Base-by-base conservation (phyloP, 306 rosid genomes). In the Acacia confusa region DNA sequence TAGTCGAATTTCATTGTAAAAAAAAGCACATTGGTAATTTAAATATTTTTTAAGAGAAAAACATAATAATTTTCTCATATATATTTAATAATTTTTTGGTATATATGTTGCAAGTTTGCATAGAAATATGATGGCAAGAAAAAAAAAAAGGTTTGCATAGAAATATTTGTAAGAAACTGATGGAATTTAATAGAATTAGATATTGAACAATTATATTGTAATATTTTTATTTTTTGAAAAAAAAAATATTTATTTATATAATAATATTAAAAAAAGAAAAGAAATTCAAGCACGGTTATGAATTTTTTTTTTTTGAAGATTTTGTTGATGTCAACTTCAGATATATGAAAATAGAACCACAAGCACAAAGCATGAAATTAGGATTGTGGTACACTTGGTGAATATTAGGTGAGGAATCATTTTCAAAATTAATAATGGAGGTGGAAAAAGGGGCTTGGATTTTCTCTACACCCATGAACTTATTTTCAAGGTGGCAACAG, bases 371-470 rank as follows among this genome's bases (percentile, higher is more conserved):
- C 77, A 60, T 40, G 65, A 44, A 38, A 3, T 9, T 53, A 58
- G 48, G 38, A n/a, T 30, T 70, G 69, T 71, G 71, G 70, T 22
- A 70, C 81, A 53, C 74, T 50, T 81, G 83, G 43, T 60, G 45
- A 14, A 22, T 38, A 69, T 64, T 78, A 40, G 87, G 83, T 80
- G 44, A 74, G 48, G 58, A 73, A 67, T 77, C 79, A 36, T 76
- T 86, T 82, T 83, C 87, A 34, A 57, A 41, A 77, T 61, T 41
- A 76, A 75, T 78, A 69, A 78, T 78, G 75, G 24, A 8, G 71
- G 69, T 61, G 74, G 64, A 58, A 78, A 60, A 79, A 74, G 48
- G 66, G 43, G 9, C 9, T 25, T 60, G 36, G 67, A 60, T 24
- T 60, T 60, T 25, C 34, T 60, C 17, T 10, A 1, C 57, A 66